Evolutionary conservation across 192 early-diverging fungal species (phyloP), one percentile per base, ranked within the genome.

Genomic region (Funneliformis geosporum): DNA sequence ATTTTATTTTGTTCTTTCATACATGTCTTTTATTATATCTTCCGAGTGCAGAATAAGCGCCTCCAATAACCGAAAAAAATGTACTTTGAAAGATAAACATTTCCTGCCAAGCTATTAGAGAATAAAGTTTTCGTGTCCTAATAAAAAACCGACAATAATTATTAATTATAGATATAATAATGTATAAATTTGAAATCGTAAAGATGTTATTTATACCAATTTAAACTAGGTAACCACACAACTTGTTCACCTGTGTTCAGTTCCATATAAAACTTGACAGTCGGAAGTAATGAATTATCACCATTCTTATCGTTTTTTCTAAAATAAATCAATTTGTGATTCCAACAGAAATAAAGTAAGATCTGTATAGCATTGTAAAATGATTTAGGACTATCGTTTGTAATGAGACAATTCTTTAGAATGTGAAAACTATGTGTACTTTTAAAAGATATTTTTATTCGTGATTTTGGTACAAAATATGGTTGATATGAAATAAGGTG

Each of bases 21-120:
- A 83, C 84, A 69, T 83, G 81, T 61, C 64, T 23, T 8, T 64
- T 75, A 60, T 84, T 86, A 43, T 76, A 47, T 64, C 84, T 86
- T 33, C 83, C 85, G n/a, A 86, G 65, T 28, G 83, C 82, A 66
- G 83, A 83, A 40, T 83, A 86, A 3, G 85, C 85, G 25, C 85
- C 85, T 8, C 85, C 85, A 27, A 86, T 68, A 3, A 86, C 85
- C 8, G 85, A 82, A 47, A 80, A 84, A 78, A 81, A 86, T 7
- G 82, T 77, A 38, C 85, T 72, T 72, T 72, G 70, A 50, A 72
- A 47, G 14, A 14, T 10, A 4, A 72, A 47, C 25, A 72, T 50
- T 43, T 43, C 46, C 23, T 47, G 70, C 33, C 40, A n/a, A 27
- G 46, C 33, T 9, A 72, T 47, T 25, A 72, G 42, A 5, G 70